Conservation (phyloP, 2,329 filamentous ascomycete genomes). For the Cryphonectria naterciae region DNA sequence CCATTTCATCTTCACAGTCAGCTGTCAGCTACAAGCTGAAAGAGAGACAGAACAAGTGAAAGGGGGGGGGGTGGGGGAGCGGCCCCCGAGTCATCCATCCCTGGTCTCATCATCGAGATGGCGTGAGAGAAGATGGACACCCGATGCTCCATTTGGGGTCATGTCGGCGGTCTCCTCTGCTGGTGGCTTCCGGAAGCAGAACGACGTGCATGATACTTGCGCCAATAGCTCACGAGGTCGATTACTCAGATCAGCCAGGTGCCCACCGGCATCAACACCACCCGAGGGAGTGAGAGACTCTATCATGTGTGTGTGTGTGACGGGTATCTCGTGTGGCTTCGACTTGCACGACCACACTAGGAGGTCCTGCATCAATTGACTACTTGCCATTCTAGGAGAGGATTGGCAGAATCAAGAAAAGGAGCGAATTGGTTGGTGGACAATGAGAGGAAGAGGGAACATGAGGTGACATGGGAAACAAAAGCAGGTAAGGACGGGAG, state of each 20-base stretch:
- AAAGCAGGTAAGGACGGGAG: background rate
- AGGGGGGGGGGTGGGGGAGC: too few species aligned
- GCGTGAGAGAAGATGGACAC: background rate
- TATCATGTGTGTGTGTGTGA: too few species aligned
- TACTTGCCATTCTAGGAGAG: background rate
- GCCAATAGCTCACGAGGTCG: background rate
- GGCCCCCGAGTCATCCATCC: background rate
- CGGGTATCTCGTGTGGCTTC: background rate
- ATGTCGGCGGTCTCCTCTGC: background rate
- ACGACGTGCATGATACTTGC: background rate
- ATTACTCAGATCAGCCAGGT: constrained; percentile 3
- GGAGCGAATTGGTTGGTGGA: background rate
- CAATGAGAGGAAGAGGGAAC: background rate
- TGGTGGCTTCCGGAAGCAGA: background rate
- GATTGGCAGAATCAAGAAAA: background rate
- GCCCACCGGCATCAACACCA: background rate
- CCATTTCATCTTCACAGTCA: background rate
- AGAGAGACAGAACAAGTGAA: too few species aligned
- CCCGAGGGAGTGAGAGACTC: background rate
- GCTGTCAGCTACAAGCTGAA: background rate
- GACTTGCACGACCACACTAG: background rate
- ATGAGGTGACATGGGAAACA: background rate
- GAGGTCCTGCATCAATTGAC: background rate
- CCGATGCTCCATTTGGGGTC: background rate
- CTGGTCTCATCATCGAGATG: background rate